Evolutionary conservation across 441 rosid genomes (phyloP).

Genomic region (Sinapis alba): DNA sequence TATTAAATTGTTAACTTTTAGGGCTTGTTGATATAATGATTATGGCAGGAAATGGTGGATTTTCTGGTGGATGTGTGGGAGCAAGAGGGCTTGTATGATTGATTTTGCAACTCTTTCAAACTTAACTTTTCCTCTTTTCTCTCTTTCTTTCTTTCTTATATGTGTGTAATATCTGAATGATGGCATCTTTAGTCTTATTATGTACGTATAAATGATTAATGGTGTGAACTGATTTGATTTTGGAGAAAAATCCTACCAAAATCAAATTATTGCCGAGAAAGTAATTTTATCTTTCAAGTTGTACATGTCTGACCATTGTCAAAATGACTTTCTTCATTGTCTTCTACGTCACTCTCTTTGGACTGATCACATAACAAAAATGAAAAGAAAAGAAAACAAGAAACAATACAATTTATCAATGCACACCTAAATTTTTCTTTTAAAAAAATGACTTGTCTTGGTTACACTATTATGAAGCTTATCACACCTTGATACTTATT

Average conservation of each 20-base stretch:
- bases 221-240: not conserved
- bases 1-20: no score
- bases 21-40: not conserved
- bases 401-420: no score
- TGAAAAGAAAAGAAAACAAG: no score
- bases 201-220: constrained; percentile 8
- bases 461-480: no score
- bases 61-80: constrained; percentile 83
- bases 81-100: constrained; percentile 74
- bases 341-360: constrained; percentile 14
- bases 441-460: no score
- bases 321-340: constrained; percentile 11
- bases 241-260: constrained; percentile 16
- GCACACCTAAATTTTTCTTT: no score
- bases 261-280: constrained; percentile 3
- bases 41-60: constrained; percentile 74
- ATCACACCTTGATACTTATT: no score
- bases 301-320: constrained; percentile 10
- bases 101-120: constrained; percentile 32
- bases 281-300: constrained; percentile 1
- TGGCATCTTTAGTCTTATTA: not conserved
- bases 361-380: no score
- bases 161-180: constrained; percentile 5
- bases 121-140: not conserved
- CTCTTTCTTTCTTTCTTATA: not conserved